Evolutionary conservation across 129 eudicot species (phyloP).

Genomic region (Heracleum sosnowskyi): DNA sequence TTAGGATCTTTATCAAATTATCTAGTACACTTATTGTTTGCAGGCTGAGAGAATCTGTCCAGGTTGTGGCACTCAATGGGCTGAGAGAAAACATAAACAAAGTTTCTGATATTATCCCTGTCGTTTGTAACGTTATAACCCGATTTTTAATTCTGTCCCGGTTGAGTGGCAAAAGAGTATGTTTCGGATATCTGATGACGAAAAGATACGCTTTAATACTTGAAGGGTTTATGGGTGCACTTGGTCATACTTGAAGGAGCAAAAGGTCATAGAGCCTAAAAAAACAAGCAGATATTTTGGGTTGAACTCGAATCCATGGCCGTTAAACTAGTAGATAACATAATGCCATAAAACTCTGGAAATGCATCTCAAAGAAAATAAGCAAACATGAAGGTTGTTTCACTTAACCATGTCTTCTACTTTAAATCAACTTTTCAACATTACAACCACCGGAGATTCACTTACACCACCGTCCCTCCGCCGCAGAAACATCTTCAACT

Average conservation of each 20-base stretch:
- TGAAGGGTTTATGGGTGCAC: too few species aligned
- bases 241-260: too few species aligned
- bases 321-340: constrained; percentile 43
- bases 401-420: constrained; percentile 18
- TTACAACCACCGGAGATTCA: constrained; percentile 9
- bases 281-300: constrained; percentile 2
- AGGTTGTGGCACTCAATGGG: constrained; percentile 65
- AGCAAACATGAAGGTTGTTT: constrained; percentile 24
- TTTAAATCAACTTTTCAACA: background rate
- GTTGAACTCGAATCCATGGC: constrained; percentile 19
- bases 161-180: too few species aligned
- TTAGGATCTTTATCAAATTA: background rate
- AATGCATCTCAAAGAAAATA: constrained; percentile 1
- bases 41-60: constrained; percentile 77
- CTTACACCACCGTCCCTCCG: constrained; percentile 1
- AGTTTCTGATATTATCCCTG: too few species aligned
- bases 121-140: too few species aligned
- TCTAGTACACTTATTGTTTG: background rate
- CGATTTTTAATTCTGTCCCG: too few species aligned
- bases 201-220: too few species aligned
- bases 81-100: too few species aligned
- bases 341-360: background rate
- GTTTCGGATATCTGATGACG: too few species aligned
- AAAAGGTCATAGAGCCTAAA: too few species aligned
- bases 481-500: constrained; percentile 14